Conservation (phyloP, 2,329 filamentous ascomycete genomes). For the Exophiala sideris region DNA sequence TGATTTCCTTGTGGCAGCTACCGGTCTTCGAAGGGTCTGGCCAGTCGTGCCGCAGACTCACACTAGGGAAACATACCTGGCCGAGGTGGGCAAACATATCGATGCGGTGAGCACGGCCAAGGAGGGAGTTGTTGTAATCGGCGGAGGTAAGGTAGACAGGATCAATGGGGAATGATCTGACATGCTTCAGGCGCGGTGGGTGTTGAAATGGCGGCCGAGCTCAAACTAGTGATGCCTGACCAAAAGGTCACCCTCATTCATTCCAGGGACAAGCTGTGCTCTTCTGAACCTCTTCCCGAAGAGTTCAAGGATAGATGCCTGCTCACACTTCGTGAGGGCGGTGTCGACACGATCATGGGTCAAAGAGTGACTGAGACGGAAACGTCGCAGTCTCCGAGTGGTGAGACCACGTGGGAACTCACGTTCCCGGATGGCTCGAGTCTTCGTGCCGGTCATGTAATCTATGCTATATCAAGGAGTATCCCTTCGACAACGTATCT, state of each 20-base stretch:
- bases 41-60: slow-evolving; percentile 69
- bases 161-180: neutral
- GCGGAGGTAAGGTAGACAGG: slow-evolving; percentile 53
- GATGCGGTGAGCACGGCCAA: slow-evolving; percentile 50
- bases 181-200: slow-evolving; percentile 57
- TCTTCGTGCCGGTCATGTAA: slow-evolving; percentile 61
- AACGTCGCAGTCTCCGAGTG: neutral
- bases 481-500: slow-evolving; percentile 63
- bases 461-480: slow-evolving; percentile 66
- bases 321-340: slow-evolving; percentile 57
- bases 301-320: slow-evolving; percentile 64
- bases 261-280: slow-evolving; percentile 66
- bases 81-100: slow-evolving; percentile 61
- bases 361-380: slow-evolving; percentile 54
- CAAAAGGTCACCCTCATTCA: slow-evolving; percentile 71
- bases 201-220: slow-evolving; percentile 76
- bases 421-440: slow-evolving; percentile 59
- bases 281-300: slow-evolving; percentile 67
- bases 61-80: slow-evolving; percentile 60
- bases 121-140: slow-evolving; percentile 67
- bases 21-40: slow-evolving; percentile 67
- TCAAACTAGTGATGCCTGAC: slow-evolving; percentile 64
- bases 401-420: slow-evolving; percentile 48
- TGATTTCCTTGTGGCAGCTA: slow-evolving; percentile 71
- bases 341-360: slow-evolving; percentile 63